These are phyloP conservation scores for Aureobasidium sp. DNA, from an alignment of 2,329 filamentous ascomycete species.

Conservation along the genomic window DNA sequence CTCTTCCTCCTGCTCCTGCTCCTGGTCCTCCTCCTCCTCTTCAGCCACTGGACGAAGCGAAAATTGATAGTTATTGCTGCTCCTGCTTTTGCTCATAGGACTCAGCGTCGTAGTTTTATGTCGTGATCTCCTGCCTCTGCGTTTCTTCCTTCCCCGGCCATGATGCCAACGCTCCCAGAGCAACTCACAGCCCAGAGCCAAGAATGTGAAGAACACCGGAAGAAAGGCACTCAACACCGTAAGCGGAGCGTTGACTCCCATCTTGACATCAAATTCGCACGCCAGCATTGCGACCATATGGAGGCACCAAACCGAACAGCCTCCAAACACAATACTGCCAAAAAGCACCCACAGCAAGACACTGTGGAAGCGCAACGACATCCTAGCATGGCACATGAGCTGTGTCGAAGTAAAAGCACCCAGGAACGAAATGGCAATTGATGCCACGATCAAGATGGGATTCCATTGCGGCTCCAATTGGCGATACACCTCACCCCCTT, in stretches of 20 bases:
- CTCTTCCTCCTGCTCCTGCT: not conserved
- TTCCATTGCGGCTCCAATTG: slow-evolving; percentile 20
- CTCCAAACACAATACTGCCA: slow-evolving; percentile 25
- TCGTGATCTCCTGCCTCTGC: not conserved
- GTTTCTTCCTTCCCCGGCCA: slow-evolving; percentile 10
- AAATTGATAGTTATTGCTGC: not conserved
- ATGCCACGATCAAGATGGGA: slow-evolving; percentile 21
- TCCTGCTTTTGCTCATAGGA: not conserved
- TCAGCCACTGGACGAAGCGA: not conserved
- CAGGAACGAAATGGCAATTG: slow-evolving; percentile 24
- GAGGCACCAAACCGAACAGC: slow-evolving; percentile 26
- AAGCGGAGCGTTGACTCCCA: slow-evolving; percentile 21
- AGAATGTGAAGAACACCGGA: slow-evolving; percentile 15
- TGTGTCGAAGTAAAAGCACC: slow-evolving; percentile 27
- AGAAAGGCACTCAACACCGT: slow-evolving; percentile 19
- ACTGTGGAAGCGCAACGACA: slow-evolving; percentile 21
- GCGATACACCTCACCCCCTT: not conserved
- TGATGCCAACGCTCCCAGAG: slow-evolving; percentile 20
- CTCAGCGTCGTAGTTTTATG: not conserved
- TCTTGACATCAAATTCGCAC: slow-evolving; percentile 24
- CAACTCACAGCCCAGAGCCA: slow-evolving; percentile 20
- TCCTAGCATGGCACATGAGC: slow-evolving; percentile 25
- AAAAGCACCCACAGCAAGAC: slow-evolving; percentile 24
- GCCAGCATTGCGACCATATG: slow-evolving; percentile 27
- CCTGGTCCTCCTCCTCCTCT: not conserved